Percentiles rank a stretch among this genome's conserved stretches.
Conservation (phyloP, 352 stramenopile species). For the Phytophthora lateralis region DNA sequence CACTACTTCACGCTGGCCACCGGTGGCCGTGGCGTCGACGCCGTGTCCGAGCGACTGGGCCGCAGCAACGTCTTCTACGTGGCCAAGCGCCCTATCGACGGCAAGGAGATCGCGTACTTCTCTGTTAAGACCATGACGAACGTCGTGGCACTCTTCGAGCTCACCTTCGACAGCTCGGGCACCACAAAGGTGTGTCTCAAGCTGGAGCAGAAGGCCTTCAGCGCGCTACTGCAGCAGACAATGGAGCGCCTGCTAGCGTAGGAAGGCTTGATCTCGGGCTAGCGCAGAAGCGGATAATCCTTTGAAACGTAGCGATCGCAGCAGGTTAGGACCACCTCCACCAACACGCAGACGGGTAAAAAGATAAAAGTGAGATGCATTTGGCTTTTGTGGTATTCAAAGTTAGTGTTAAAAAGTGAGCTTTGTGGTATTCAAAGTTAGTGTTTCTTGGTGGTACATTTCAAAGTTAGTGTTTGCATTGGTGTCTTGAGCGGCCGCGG, state of each 20-base stretch:
- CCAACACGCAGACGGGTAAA: constrained; percentile 11
- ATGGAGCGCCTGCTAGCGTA: constrained; percentile 79
- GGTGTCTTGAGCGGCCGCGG: too few relatives aligned
- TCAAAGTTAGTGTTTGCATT: too few relatives aligned
- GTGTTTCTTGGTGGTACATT: too few relatives aligned
- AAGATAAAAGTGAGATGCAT: constrained; percentile 31
- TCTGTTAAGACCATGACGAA: constrained; percentile 94
- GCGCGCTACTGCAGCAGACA: constrained; percentile 85
- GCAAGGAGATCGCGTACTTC: constrained; percentile 96
- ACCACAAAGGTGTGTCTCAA: constrained; percentile 95
- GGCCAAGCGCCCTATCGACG: constrained; percentile 92
- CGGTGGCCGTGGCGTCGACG: constrained; percentile 70
- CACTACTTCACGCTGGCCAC: constrained; percentile 92
- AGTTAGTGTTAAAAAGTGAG: too few relatives aligned
- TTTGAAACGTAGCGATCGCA: constrained; percentile 17
- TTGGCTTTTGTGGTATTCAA: constrained; percentile 12
- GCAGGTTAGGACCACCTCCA: constrained; percentile 16
- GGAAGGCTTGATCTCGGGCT: constrained; percentile 7
- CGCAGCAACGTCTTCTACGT: constrained; percentile 95
- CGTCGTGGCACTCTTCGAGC: constrained; percentile 93
- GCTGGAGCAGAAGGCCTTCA: constrained; percentile 93
- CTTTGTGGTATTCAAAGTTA: too few relatives aligned
- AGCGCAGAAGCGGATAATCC: not conserved
- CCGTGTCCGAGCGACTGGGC: constrained; percentile 87
- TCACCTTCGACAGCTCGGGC: constrained; percentile 95